phyloP scores from a whole-genome alignment of 129 eudicot species.

The Calendula officinalis region DNA sequence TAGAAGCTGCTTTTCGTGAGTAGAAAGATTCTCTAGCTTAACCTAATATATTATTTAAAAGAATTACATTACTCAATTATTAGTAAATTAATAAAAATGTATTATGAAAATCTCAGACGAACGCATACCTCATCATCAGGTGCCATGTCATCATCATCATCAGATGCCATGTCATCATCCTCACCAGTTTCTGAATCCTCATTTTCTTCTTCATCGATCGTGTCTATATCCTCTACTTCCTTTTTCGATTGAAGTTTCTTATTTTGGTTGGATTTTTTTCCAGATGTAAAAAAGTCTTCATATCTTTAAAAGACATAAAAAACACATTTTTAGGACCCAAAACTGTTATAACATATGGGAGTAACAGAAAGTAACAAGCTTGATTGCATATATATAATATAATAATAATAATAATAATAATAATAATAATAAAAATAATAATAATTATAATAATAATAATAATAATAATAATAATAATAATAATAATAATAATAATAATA shows the following conservation, averaged over 20 bases:
- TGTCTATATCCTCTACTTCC: constrained; percentile 42
- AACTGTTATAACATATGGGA: not conserved
- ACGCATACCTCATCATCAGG: constrained; percentile 43
- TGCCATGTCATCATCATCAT: constrained; percentile 22
- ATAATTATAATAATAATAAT: not conserved
- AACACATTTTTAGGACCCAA: constrained; percentile 13
- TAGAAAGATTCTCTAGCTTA: constrained; percentile 64
- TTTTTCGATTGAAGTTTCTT: constrained; percentile 39
- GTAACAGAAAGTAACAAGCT: not conserved
- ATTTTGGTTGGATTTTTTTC: constrained; percentile 41
- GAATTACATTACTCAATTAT: constrained; percentile 8
- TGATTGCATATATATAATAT: not conserved
- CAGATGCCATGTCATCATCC: constrained; percentile 46
- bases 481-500: not conserved
- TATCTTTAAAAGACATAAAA: constrained; percentile 40
- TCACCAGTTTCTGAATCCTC: constrained; percentile 45
- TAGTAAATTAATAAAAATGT: not conserved
- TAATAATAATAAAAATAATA: not conserved
- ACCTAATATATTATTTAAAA: constrained; percentile 15
- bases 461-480: too few relatives aligned
- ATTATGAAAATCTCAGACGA: not conserved
- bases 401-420: too few relatives aligned
- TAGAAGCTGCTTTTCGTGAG: constrained; percentile 65
- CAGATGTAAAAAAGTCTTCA: constrained; percentile 59
- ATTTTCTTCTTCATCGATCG: constrained; percentile 33